A percentile compares a stretch with the other conserved stretches of the same genome.
These are phyloP conservation scores for Microcera coccophila DNA, from an alignment of 2,329 filamentous ascomycete species.

Conservation along the genomic window DNA sequence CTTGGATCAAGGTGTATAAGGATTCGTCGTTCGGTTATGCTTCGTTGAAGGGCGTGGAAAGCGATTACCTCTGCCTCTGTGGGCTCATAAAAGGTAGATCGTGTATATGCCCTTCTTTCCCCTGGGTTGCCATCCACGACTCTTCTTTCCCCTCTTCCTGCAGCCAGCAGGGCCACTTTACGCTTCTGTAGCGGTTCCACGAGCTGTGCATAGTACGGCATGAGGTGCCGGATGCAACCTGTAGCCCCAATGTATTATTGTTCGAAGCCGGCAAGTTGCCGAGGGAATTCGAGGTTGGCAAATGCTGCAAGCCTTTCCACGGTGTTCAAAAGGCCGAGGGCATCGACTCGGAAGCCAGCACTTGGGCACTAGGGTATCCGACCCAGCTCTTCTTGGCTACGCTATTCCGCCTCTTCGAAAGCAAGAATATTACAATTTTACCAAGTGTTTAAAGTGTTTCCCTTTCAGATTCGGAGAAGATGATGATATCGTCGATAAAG, in stretches of 20 bases:
- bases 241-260: neutral
- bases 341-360: neutral
- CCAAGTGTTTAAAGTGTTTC: neutral
- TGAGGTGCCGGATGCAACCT: neutral
- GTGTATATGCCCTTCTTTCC: neutral
- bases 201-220: neutral
- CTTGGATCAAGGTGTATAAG: neutral
- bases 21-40: neutral
- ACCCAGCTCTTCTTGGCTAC: slow-evolving; percentile 1
- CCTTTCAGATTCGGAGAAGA: neutral
- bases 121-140: neutral
- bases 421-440: neutral
- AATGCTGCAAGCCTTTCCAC: neutral
- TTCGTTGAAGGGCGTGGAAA: neutral
- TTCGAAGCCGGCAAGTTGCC: neutral
- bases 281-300: neutral
- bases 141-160: neutral
- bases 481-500: neutral
- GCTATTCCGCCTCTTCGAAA: neutral
- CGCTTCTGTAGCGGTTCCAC: neutral
- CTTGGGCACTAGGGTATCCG: slow-evolving; percentile 1
- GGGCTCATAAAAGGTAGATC: neutral
- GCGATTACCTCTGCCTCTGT: neutral
- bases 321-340: neutral
- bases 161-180: neutral